Evolutionary conservation across 2,329 filamentous ascomycete genomes (phyloP).

Genomic region (Sordariomycetes sp.): DNA sequence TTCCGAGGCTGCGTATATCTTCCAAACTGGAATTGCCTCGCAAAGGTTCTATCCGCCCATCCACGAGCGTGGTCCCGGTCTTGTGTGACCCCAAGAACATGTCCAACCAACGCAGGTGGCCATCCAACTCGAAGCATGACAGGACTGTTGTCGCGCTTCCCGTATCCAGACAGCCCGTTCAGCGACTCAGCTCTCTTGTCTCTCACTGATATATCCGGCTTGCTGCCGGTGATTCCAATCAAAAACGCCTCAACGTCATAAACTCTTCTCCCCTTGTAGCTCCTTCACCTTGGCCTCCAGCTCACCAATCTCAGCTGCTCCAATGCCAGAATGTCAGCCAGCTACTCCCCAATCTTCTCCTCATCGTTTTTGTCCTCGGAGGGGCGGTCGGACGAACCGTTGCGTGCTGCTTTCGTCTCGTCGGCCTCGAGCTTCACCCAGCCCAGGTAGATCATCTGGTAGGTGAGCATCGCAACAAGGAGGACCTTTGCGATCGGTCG

Average conservation of each 20-base stretch:
- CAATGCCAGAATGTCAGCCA: neutral
- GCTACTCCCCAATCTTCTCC: neutral
- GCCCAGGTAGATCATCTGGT: constrained; percentile 62
- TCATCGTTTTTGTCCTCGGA: neutral
- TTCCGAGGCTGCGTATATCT: too few species aligned
- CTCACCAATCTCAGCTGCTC: constrained; percentile 1
- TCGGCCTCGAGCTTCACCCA: constrained; percentile 65
- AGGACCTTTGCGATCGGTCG: constrained; percentile 62
- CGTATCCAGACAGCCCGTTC: neutral
- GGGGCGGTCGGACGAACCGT: neutral
- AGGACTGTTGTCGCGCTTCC: neutral
- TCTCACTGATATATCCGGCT: neutral
- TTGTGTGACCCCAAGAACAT: too few species aligned
- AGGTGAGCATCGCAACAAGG: constrained; percentile 62
- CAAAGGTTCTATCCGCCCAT: too few species aligned
- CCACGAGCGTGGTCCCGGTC: too few species aligned
- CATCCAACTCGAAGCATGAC: neutral
- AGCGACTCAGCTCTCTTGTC: neutral
- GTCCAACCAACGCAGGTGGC: too few species aligned
- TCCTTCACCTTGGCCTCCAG: neutral
- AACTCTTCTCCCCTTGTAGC: neutral
- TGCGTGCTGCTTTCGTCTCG: constrained; percentile 30
- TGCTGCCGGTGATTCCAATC: neutral
- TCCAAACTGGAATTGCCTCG: too few species aligned
- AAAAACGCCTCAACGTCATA: neutral